Base-by-base conservation (phyloP, 1,284 basidiomycete genomes). In the Naganishia albida region DNA sequence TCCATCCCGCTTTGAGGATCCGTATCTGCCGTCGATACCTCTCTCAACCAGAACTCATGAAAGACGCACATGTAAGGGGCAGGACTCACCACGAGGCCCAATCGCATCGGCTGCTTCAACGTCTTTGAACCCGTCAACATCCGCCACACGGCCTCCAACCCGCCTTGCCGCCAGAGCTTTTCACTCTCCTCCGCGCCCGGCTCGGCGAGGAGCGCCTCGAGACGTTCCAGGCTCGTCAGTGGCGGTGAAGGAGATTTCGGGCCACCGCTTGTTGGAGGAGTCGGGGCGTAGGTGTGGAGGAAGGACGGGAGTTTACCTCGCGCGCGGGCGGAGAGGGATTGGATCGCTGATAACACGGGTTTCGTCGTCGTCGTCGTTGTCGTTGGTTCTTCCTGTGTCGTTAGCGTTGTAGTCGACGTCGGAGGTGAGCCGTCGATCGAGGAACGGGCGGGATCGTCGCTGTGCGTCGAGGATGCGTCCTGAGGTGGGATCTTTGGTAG, bases 1-100 rank as follows among this genome's bases (percentile, higher is more conserved):
- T 70, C 78, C 78, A 80, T 10, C 74, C 72, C 3, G 74, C 72
- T 46, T 70, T 69, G 8, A 78, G 69, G 40, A 77, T 72, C 48
- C 75, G 75, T 66, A 79, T 75, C 77, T 78, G 49, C 23, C 20
- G n/a, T n/a, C n/a, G n/a, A n/a, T n/a, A n/a, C n/a, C n/a, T n/a
- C n/a, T n/a, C n/a, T n/a, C n/a, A n/a, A 49, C 42, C 15, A 26
- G 34, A 25, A 23, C n/a, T n/a, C 30, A 39, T 28, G 1, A 34
- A 34, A 10, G 34, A 6, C 34, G 25, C 7, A 43, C 18, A 23
- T 20, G 30, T 13, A 16, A 18, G 16, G 15, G 40, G 12, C 2
- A 16, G 7, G 7, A 74, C 76, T 71, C 68, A 78, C 77, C 1
- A 77, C 74, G 34, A 77, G 51, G 10, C 75, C 73, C 40, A 80